Conservation (phyloP, 2,329 filamentous ascomycete genomes). For the Aspergillus eucalypticola region DNA sequence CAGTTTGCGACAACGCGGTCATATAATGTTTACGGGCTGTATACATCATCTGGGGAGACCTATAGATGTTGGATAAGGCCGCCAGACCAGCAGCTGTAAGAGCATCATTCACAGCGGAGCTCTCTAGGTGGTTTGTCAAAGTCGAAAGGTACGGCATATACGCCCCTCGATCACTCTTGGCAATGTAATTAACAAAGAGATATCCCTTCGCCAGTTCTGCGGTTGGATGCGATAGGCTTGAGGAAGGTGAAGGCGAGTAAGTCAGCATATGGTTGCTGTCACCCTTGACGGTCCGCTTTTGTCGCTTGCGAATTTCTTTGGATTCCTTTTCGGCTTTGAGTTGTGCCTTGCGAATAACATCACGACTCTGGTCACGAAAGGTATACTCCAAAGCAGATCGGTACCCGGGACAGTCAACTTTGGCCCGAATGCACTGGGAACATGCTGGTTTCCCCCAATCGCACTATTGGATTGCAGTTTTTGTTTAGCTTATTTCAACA, state of each 20-base stretch:
- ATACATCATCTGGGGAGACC: neutral
- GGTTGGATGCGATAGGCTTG: neutral
- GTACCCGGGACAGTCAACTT: constrained; percentile 3
- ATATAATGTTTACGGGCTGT: neutral
- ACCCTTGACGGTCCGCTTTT: neutral
- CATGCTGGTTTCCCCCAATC: constrained; percentile 2
- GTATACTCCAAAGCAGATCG: neutral
- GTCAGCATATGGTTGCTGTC: neutral
- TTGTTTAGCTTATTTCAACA: neutral
- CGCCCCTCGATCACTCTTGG: neutral
- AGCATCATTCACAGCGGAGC: neutral
- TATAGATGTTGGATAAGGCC: constrained; percentile 1
- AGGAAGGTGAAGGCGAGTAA: neutral
- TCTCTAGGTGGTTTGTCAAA: neutral
- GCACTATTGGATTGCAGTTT: neutral
- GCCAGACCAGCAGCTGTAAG: constrained; percentile 1
- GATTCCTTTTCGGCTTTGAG: neutral
- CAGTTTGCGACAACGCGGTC: neutral
- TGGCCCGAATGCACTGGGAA: constrained; percentile 5
- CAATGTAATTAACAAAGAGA: neutral
- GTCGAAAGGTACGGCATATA: neutral
- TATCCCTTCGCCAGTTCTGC: constrained; percentile 1
- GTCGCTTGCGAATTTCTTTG: neutral
- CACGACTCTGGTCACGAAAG: constrained; percentile 5
- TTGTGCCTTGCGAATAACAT: constrained; percentile 7